Evolutionary conservation across 176 grass and related monocot genomes (phyloP), one percentile per base, ranked within the genome.

Genomic region (Eragrostis nindensis): DNA sequence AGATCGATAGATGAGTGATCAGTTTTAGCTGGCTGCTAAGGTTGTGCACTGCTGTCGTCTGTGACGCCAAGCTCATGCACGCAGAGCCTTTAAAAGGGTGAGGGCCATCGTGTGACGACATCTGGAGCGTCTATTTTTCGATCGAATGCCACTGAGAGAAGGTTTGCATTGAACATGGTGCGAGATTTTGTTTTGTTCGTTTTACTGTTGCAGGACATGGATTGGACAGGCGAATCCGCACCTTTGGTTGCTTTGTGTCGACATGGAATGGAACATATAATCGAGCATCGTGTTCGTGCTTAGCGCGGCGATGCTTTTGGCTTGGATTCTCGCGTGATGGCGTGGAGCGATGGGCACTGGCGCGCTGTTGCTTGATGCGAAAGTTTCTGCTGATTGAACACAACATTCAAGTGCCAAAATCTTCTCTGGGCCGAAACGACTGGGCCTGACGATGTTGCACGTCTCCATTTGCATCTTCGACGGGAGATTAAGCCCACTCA

Each of bases 221-320:
- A 40, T 30, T 25, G 46, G 21, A 68, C n/a, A 15, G 14, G 64
- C 12, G 91, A 97, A 91, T 87, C 55, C 53, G 85, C 83, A 88
- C 42, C 21, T 73, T 65, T 59, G 46, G 41, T 30, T 11, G 32
- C 86, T 89, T 93, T 85, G 59, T 97, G 88, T 93, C 82, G 86
- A 97, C 90, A 89, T 93, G 86, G 80, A 89, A 79, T 68, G 62
- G 90, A 29, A 80, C 59, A 80, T 52, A 63, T 82, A 16, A 73
- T 87, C 14, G 21, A 71, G 93, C 69, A 92, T 94, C 91, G 82
- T 73, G 78, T 85, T 92, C 57, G 57, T 27, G 57, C 57, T 77
- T 5, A 22, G 25, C 38, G 8, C 32, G 4, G 6, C 18, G 26
- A 60, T 85, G 82, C 63, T 9, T n/a, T 36, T 66, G 29, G 2